Conservation (phyloP, 768 basidiomycete species). For the Suillus decipiens region DNA sequence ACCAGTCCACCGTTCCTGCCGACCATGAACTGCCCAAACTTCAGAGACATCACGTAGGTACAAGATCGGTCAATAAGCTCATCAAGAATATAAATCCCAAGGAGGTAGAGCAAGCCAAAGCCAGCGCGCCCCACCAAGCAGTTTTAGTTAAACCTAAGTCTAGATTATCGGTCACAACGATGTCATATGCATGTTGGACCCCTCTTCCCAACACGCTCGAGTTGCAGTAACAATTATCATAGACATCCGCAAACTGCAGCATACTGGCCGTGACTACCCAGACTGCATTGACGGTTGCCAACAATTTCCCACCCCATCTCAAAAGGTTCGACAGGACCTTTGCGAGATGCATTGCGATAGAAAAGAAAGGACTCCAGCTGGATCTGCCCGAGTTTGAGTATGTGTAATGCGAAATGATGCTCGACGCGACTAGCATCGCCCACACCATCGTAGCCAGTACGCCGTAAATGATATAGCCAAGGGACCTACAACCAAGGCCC, state of each 20-base stretch:
- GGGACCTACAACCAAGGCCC: conserved; percentile 38
- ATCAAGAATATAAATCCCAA: not conserved
- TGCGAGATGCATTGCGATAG: conserved; percentile 4
- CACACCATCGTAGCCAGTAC: conserved; percentile 30
- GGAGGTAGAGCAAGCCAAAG: conserved; percentile 17
- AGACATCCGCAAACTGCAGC: conserved; percentile 26
- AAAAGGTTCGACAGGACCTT: conserved; percentile 12
- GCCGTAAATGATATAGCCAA: conserved; percentile 32
- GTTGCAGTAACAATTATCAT: conserved; percentile 28
- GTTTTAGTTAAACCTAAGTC: conserved; percentile 29
- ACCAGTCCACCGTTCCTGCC: no score
- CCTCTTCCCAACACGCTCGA: conserved; percentile 19
- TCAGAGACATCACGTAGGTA: not conserved
- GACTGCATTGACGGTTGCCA: conserved; percentile 23
- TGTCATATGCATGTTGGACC: conserved; percentile 26
- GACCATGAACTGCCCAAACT: no score
- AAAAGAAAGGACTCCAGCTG: not conserved
- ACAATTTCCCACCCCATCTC: conserved; percentile 19
- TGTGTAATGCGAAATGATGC: conserved; percentile 25
- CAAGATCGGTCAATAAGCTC: not conserved
- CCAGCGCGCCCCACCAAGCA: conserved; percentile 42
- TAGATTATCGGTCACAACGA: conserved; percentile 19
- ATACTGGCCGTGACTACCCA: conserved; percentile 23
- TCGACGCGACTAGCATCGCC: conserved; percentile 33
- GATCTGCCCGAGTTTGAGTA: not conserved